phyloP scores from a whole-genome alignment of 495 filamentous ascomycete genomes.

The Cercophora scortea region DNA sequence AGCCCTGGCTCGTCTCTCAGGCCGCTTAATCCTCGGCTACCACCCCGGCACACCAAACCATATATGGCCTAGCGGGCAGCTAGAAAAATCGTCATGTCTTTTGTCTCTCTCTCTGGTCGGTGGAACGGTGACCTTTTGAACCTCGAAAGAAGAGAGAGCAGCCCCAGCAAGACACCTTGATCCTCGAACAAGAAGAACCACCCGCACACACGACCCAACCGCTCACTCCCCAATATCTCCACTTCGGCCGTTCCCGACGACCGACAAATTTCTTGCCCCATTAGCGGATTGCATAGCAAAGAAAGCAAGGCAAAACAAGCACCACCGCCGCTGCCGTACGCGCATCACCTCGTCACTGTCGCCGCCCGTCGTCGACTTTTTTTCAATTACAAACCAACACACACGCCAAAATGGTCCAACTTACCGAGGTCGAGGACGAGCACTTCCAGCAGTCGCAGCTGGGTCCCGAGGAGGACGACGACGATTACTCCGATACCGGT shows the following conservation, averaged over 20 bases:
- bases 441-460: slow-evolving; percentile 74
- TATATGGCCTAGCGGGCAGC: slow-evolving; percentile 1
- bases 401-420: slow-evolving; percentile 76
- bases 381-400: background rate
- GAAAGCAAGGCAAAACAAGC: too few species aligned
- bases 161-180: too few species aligned
- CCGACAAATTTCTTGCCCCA: too few species aligned
- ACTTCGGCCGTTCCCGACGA: too few species aligned
- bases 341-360: background rate
- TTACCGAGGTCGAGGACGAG: slow-evolving; percentile 92
- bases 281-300: too few species aligned
- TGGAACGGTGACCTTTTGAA: too few species aligned
- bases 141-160: too few species aligned
- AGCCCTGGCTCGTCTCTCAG: slow-evolving; percentile 1
- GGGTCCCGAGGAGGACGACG: slow-evolving; percentile 69
- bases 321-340: too few species aligned
- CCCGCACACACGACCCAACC: too few species aligned
- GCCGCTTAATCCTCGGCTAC: slow-evolving; percentile 7
- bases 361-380: background rate
- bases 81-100: slow-evolving; percentile 1
- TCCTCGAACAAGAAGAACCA: too few species aligned
- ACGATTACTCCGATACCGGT: slow-evolving; percentile 87
- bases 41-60: background rate
- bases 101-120: background rate
- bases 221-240: too few species aligned